Conservation (phyloP, 129 eudicot species). For the Pittosporum tobira region DNA sequence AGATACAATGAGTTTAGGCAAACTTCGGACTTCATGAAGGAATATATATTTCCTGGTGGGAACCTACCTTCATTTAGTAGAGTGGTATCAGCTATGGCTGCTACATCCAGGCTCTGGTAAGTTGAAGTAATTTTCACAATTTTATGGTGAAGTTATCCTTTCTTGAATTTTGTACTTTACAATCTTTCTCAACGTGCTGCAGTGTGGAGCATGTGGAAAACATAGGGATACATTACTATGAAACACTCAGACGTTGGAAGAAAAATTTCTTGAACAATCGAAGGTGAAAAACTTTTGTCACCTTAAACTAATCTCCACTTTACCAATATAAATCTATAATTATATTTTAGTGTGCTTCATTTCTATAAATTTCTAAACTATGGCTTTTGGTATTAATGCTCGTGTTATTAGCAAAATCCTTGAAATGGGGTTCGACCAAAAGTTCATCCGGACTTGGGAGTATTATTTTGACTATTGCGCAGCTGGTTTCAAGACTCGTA, state of each 20-base stretch:
- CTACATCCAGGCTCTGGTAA: constrained; percentile 81
- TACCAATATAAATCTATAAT: too few species aligned
- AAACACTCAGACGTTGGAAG: constrained; percentile 76
- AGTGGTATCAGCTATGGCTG: constrained; percentile 82
- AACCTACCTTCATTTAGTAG: constrained; percentile 81
- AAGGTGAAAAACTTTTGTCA: constrained; percentile 37
- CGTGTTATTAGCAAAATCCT: constrained; percentile 38
- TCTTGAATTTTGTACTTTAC: neutral
- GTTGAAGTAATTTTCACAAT: neutral
- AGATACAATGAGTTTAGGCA: constrained; percentile 69
- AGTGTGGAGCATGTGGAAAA: constrained; percentile 91
- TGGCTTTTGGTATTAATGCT: too few species aligned
- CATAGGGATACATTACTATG: constrained; percentile 80
- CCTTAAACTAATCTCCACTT: too few species aligned
- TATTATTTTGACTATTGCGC: constrained; percentile 89
- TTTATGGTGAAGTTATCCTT: too few species aligned
- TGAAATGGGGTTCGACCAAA: constrained; percentile 71
- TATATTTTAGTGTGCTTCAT: neutral
- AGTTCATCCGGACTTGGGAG: constrained; percentile 90
- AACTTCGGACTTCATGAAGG: constrained; percentile 77
- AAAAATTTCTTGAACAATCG: constrained; percentile 58
- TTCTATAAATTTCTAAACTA: neutral
- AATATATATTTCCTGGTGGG: constrained; percentile 88
- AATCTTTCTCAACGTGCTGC: neutral
- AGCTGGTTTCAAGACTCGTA: constrained; percentile 73